Percentiles rank a stretch among this genome's conserved stretches.
Conservation (phyloP, 495 filamentous ascomycete species). For the Mycothermus thermophilus region DNA sequence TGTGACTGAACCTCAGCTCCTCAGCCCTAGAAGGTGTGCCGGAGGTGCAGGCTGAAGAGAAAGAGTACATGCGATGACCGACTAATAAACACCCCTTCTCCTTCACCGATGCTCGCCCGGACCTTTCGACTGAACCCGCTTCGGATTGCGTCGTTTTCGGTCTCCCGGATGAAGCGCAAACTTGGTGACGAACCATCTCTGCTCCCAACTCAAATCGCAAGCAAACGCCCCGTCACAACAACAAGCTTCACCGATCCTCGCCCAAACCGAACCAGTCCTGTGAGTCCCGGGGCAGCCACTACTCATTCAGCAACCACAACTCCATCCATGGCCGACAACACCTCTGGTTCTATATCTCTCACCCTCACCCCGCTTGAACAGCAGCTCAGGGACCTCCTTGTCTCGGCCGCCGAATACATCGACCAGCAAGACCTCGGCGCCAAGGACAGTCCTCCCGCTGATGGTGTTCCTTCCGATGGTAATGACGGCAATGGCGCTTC, state of each 20-base stretch:
- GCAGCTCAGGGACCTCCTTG: constrained; percentile 53
- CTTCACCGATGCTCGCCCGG: constrained; percentile 6
- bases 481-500: constrained; percentile 10
- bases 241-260: not conserved
- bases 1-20: no score
- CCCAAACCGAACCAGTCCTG: not conserved
- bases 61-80: no score
- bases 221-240: not conserved
- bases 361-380: constrained; percentile 51
- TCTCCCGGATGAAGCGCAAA: constrained; percentile 14
- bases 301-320: no score
- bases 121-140: not conserved
- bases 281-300: no score
- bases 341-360: constrained; percentile 3
- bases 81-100: no score
- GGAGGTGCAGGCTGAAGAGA: no score
- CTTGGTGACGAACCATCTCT: constrained; percentile 4
- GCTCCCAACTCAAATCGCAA: no score
- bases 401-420: constrained; percentile 61
- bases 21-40: no score
- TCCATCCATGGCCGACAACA: no score
- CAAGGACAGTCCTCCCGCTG: no score
- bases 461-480: no score
- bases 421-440: constrained; percentile 28
- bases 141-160: not conserved